Evolutionary conservation across 108 stramenopile genomes (phyloP), one percentile per base, ranked within the genome.

Genomic region (Asterionellopsis glacialis): DNA sequence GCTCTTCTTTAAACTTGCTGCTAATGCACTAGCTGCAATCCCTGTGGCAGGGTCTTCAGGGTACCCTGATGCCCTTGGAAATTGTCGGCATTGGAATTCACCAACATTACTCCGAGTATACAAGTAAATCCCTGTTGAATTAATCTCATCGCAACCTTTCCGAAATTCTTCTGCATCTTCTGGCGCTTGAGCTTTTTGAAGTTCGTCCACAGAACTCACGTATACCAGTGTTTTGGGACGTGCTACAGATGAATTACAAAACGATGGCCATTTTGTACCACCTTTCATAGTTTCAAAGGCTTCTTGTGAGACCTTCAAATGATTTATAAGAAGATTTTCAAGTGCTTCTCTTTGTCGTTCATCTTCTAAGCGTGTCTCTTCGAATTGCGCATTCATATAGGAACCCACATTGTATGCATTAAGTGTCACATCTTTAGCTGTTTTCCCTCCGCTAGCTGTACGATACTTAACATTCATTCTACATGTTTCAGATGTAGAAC

Each of bases 31-130:
- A 14, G 85, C 83, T 1, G 85, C 88, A 55, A 90, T 86, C 0
- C 88, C 88, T 22, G 88, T 84, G 10, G 85, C 83, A 40, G 85
- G 85, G 70, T 86, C 88, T 65, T 90, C 88, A 3, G 79, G 47
- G 68, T 86, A 84, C 16, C 82, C 83, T 13, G 80, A 79, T 0
- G 69, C 67, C 12, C 80, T 42, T 18, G 82, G 82, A 39, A 87
- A 87, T 56, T 83, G 81, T 52, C 85, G 62, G 40, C 76, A 75
- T 70, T 87, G 82, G 53, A 59, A 80, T n/a, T 55, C 38, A 42
- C 59, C 48, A 38, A 38, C 39, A 54, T 44, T 41, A 11, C 15
- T 12, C 47, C 55, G 44, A 6, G 77, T 59, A 57, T 85, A 85
- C 27, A 84, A 56, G 51, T 85, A 82, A 12, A 85, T 23, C 15